Conservation (phyloP, 352 stramenopile species). For the Nothophytophthora sp. region DNA sequence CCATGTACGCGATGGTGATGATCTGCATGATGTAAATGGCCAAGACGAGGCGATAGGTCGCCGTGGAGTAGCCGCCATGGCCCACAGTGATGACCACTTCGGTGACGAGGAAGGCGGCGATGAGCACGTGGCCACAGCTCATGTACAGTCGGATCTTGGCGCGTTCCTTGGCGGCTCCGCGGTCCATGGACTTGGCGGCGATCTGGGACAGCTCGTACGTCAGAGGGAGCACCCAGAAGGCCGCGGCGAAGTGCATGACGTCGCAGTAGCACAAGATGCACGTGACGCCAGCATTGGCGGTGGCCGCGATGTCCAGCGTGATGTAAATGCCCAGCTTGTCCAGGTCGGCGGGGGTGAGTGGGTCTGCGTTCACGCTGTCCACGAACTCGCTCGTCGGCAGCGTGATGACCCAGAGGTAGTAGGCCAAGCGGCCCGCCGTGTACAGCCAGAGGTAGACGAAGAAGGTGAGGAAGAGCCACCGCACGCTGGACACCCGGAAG, state of each 20-base stretch:
- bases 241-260: conserved; percentile 46
- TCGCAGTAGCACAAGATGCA: conserved; percentile 45
- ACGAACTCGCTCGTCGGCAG: conserved; percentile 32
- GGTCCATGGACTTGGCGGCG: conserved; percentile 62
- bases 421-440: conserved; percentile 28
- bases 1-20: conserved; percentile 46
- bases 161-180: conserved; percentile 42
- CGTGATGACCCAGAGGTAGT: conserved; percentile 46
- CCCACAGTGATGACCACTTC: conserved; percentile 27
- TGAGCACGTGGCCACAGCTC: conserved; percentile 22
- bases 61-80: conserved; percentile 34
- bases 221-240: conserved; percentile 53
- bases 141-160: conserved; percentile 44
- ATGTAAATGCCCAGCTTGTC: conserved; percentile 55
- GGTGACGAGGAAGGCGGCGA: conserved; percentile 28
- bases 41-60: conserved; percentile 37
- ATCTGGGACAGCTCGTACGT: conserved; percentile 65
- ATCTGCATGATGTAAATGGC: conserved; percentile 54
- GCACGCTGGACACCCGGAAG: conserved; percentile 49
- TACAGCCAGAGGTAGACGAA: conserved; percentile 55
- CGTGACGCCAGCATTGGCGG: conserved; percentile 29
- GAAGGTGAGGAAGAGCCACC: conserved; percentile 61
- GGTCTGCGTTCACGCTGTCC: conserved; percentile 31
- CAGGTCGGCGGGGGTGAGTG: conserved; percentile 36
- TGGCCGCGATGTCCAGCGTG: conserved; percentile 28